A percentile compares a stretch with the other conserved stretches of the same genome.
Evolutionary conservation across 2,329 filamentous ascomycete species (phyloP).

Genomic region (Beauveria brongniartii): DNA sequence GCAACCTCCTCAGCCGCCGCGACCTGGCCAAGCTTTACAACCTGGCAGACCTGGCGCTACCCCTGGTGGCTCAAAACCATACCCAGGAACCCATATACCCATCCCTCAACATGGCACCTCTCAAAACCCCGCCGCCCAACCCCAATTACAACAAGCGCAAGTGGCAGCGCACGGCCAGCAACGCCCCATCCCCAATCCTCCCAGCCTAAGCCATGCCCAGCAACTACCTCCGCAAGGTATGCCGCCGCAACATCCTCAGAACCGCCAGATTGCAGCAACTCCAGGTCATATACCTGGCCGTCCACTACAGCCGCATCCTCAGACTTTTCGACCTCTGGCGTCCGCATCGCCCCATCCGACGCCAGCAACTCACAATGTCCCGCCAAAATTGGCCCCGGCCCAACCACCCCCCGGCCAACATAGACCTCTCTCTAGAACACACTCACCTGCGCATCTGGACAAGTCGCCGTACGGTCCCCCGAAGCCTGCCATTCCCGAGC

Average conservation of each 20-base stretch:
- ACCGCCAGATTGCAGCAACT: constrained; percentile 1
- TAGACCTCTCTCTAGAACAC: constrained; percentile 18
- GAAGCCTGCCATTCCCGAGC: constrained; percentile 31
- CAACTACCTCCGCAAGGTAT: constrained; percentile 7
- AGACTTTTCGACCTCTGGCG: constrained; percentile 23
- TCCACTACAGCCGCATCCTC: constrained; percentile 15
- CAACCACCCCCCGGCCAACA: constrained; percentile 19
- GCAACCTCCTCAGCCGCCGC: constrained; percentile 17
- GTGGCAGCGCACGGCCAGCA: constrained; percentile 10
- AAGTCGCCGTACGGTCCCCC: constrained; percentile 27
- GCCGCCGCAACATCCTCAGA: constrained; percentile 13
- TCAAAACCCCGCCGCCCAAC: constrained; percentile 14
- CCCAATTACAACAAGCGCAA: constrained; percentile 14
- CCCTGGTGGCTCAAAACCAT: constrained; percentile 27
- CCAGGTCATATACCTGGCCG: constrained; percentile 14
- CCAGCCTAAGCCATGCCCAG: constrained; percentile 1
- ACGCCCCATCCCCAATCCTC: constrained; percentile 3
- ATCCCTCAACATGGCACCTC: constrained; percentile 19
- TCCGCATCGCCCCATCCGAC: constrained; percentile 23
- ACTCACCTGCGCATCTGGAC: constrained; percentile 20
- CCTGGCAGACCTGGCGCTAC: constrained; percentile 23
- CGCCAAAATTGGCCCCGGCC: constrained; percentile 22
- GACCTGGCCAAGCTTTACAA: not conserved
- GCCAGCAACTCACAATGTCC: constrained; percentile 16
- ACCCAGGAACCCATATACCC: constrained; percentile 26